Conservation (phyloP, 108 stramenopile genomes). For the Fragilaria radians region DNA sequence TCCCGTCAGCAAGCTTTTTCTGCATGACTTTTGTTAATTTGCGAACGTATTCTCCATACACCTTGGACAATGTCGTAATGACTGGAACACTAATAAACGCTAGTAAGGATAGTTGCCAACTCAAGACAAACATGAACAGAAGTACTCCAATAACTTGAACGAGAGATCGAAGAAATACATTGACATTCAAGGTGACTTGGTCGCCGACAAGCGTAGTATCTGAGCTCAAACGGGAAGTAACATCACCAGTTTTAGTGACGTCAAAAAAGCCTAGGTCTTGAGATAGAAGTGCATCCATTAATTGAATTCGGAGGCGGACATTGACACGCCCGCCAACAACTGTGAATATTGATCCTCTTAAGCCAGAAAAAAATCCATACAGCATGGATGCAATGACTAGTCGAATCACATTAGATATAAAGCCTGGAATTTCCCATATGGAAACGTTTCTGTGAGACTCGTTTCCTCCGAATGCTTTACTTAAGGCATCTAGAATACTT, state of each 20-base stretch:
- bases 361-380: conserved; percentile 56
- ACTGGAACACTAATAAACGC: conserved; percentile 77
- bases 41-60: conserved; percentile 68
- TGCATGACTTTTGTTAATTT: conserved; percentile 72
- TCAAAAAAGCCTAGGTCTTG: conserved; percentile 84
- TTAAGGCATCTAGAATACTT: conserved; percentile 40
- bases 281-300: conserved; percentile 65
- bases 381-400: conserved; percentile 38
- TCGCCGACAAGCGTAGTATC: conserved; percentile 80
- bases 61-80: conserved; percentile 57
- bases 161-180: conserved; percentile 55
- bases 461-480: conserved; percentile 14
- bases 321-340: conserved; percentile 64
- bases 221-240: conserved; percentile 65
- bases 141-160: conserved; percentile 75
- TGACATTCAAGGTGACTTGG: conserved; percentile 82
- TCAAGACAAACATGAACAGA: conserved; percentile 70
- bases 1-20: conserved; percentile 76
- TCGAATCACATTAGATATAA: conserved; percentile 32
- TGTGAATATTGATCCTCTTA: conserved; percentile 60
- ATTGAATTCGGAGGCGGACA: conserved; percentile 43
- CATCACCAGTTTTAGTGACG: conserved; percentile 69
- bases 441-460: conserved; percentile 4
- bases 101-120: conserved; percentile 66
- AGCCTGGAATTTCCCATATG: conserved; percentile 37